Evolutionary conservation across 192 early-diverging fungal species (phyloP), one percentile per base, ranked within the genome.

Genomic region (Ramicandelaber brevisporus): DNA sequence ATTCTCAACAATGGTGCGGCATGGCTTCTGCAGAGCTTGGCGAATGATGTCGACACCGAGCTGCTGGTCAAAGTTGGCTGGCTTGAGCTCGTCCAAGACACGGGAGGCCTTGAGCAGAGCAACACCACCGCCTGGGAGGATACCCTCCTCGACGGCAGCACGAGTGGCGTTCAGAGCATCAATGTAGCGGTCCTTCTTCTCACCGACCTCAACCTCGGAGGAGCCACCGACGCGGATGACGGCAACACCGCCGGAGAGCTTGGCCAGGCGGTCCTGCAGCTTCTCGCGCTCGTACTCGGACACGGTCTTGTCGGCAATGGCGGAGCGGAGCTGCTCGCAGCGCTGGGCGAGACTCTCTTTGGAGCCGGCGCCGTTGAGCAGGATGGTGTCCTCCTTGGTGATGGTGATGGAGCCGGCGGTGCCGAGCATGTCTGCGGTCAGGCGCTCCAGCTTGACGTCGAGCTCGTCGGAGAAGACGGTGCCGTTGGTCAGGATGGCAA

Each of bases 111-210:
- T 99, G 36, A 99, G 63, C 33, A 99, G 66, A 12, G 90, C 90
- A 19, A 79, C 77, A 36, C 95, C 95, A 48, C 95, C 95, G 33
- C 95, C 95, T 6, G 95, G 95, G 18, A 99, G 75, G 45, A 96
- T 95, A 44, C 95, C 95, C 58, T 92, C 87, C 61, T 95, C 88
- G 37, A 97, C 90, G 29, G 95, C 95, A 21, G 90, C 90, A 40
- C 90, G 85, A 14, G 90, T 99, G 26, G 95, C 95, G 46, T 87
- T 86, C 37, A 99, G 59, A 14, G 95, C 86, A 55, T 99, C 95
- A 38, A 86, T 88, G 44, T 93, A 87, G 43, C 93, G 67, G 65
- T 99, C 95, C 72, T 99, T 99, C 81, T 97, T 99, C 58, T 99
- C 95, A 30, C 90, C 88, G 17, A 99, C 95, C 60, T 99, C 95